phyloP scores from a whole-genome alignment of 768 basidiomycete species.

The Leccinum subgranulosum region DNA sequence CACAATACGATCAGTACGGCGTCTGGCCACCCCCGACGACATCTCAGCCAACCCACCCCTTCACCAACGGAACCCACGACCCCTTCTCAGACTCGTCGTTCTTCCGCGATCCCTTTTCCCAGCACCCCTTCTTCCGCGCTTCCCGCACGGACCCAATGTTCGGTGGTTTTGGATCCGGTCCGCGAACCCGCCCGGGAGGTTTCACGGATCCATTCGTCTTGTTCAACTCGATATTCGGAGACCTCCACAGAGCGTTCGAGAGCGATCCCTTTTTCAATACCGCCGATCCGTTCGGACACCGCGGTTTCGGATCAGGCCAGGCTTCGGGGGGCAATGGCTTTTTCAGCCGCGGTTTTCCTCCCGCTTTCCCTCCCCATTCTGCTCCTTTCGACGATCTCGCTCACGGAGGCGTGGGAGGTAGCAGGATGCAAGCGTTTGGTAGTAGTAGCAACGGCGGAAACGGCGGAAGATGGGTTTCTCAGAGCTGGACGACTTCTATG shows the following conservation, averaged over 20 bases:
- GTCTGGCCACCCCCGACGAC: conserved; percentile 66
- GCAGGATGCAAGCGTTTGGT: conserved; percentile 10
- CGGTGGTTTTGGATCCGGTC: conserved; percentile 22
- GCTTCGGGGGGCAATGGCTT: conserved; percentile 10
- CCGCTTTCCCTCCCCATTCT: conserved; percentile 3
- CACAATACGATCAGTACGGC: conserved; percentile 66
- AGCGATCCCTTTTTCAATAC: conserved; percentile 34
- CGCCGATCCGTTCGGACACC: conserved; percentile 14
- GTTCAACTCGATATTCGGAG: conserved; percentile 69
- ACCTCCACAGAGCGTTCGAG: conserved; percentile 36
- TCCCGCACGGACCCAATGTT: conserved; percentile 22
- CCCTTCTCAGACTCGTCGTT: conserved; percentile 21
- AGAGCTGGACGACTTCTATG: conserved; percentile 54
- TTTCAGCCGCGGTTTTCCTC: conserved; percentile 7
- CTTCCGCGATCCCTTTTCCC: conserved; percentile 17
- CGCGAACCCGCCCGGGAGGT: conserved; percentile 15
- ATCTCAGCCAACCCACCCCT: conserved; percentile 11
- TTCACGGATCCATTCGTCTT: conserved; percentile 77
- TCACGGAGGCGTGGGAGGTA: conserved; percentile 15
- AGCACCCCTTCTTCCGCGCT: conserved; percentile 19
- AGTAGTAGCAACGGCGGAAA: background rate
- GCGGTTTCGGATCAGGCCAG: conserved; percentile 13
- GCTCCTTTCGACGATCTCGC: conserved; percentile 10
- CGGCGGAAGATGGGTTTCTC: conserved; percentile 42
- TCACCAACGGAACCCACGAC: conserved; percentile 13